These are phyloP conservation scores for Ramularia endophylla DNA, from an alignment of 2,329 filamentous ascomycete genomes.

Conservation along the genomic window DNA sequence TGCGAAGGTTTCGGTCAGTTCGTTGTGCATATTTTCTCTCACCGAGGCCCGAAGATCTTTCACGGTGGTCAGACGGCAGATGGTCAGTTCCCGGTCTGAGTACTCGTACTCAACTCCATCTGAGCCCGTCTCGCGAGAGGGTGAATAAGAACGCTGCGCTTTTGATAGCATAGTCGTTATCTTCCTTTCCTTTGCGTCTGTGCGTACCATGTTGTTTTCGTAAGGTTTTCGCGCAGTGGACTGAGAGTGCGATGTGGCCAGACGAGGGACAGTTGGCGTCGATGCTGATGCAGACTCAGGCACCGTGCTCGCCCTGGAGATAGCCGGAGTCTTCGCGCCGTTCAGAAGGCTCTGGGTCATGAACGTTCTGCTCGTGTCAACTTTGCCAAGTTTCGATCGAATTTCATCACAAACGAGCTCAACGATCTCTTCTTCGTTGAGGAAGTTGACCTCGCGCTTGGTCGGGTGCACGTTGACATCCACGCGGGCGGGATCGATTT, in stretches of 20 bases:
- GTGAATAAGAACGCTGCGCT: constrained; percentile 35
- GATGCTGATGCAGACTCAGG: constrained; percentile 29
- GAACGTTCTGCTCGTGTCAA: constrained; percentile 92
- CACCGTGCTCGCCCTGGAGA: constrained; percentile 34
- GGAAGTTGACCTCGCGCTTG: constrained; percentile 92
- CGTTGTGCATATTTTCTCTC: constrained; percentile 73
- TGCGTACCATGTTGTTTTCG: constrained; percentile 85
- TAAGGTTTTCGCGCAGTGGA: constrained; percentile 52
- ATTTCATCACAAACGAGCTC: constrained; percentile 78
- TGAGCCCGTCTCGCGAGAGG: constrained; percentile 22
- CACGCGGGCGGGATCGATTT: constrained; percentile 85
- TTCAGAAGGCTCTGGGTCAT: constrained; percentile 87
- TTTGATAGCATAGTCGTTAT: constrained; percentile 94
- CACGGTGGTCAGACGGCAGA: constrained; percentile 74
- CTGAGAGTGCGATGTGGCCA: constrained; percentile 30
- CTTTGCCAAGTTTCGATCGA: constrained; percentile 68
- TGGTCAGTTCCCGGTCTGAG: constrained; percentile 61
- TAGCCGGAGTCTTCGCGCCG: constrained; percentile 48
- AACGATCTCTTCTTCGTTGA: constrained; percentile 96
- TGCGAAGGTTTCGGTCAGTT: constrained; percentile 79
- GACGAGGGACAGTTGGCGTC: constrained; percentile 16
- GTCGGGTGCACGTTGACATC: constrained; percentile 98
- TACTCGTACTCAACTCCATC: constrained; percentile 65
- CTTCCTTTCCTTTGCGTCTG: constrained; percentile 81
- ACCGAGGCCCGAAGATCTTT: constrained; percentile 78